Conservation (phyloP, 495 filamentous ascomycete genomes). For the Tuber aestivum region DNA sequence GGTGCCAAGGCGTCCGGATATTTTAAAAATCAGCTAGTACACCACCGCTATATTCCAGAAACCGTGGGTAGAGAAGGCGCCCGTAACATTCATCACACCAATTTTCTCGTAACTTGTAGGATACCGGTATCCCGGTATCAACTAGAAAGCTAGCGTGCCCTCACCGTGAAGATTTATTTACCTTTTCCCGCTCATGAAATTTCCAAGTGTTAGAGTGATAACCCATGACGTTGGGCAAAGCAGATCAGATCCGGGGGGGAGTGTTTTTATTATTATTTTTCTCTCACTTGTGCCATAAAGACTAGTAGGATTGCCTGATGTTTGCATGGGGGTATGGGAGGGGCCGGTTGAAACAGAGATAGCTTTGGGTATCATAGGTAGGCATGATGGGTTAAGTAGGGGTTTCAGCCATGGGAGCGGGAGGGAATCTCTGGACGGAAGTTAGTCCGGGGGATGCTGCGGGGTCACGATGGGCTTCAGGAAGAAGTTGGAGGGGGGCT, state of each 20-base stretch:
- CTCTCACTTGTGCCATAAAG: background rate
- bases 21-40: no score
- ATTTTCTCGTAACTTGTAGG: background rate
- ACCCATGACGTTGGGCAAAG: background rate
- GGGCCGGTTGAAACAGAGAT: background rate
- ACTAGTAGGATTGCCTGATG: background rate
- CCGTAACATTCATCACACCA: background rate
- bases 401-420: no score
- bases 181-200: background rate
- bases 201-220: background rate
- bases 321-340: background rate
- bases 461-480: background rate
- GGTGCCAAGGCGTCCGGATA: no score
- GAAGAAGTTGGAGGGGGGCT: background rate
- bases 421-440: background rate
- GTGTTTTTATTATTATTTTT: background rate
- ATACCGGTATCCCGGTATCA: background rate
- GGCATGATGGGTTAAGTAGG: background rate
- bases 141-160: background rate
- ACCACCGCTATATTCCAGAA: background rate
- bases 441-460: background rate
- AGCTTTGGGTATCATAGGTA: background rate
- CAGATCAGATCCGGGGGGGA: background rate
- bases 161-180: background rate
- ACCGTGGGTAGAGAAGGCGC: background rate